Evolutionary conservation across 1,284 basidiomycete genomes (phyloP).

Genomic region (Ganoderma sinense): DNA sequence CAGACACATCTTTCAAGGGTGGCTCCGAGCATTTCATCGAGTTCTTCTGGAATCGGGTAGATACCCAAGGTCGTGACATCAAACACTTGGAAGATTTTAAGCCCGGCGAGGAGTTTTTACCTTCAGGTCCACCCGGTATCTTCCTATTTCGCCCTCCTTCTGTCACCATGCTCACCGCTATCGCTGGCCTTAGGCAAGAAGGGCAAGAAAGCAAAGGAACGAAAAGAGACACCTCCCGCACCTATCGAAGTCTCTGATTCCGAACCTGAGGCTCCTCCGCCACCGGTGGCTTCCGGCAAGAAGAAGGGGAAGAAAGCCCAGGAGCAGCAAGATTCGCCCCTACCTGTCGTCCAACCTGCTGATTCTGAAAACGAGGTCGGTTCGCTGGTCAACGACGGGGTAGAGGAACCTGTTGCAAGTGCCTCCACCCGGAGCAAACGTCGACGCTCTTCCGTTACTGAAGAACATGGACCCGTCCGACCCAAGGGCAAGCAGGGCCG

Average conservation of each 20-base stretch:
- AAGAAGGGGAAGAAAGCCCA: conserved; percentile 17
- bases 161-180: background rate
- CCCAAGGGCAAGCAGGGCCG: conserved; percentile 15
- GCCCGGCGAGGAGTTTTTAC: conserved; percentile 60
- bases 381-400: conserved; percentile 30
- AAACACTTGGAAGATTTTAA: conserved; percentile 57
- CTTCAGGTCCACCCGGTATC: conserved; percentile 65
- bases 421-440: conserved; percentile 26
- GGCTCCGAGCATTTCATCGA: conserved; percentile 65
- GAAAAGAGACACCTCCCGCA: conserved; percentile 6
- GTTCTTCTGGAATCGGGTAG: conserved; percentile 66
- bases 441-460: conserved; percentile 25
- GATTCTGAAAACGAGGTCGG: conserved; percentile 30
- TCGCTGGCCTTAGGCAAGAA: conserved; percentile 20
- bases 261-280: conserved; percentile 18
- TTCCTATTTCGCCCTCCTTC: conserved; percentile 8
- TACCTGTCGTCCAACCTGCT: conserved; percentile 2
- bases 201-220: conserved; percentile 6
- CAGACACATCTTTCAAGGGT: conserved; percentile 60
- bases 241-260: conserved; percentile 23
- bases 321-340: conserved; percentile 7
- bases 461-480: conserved; percentile 4
- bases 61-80: conserved; percentile 58
- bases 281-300: background rate
- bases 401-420: background rate